Percentiles rank a stretch among this genome's conserved stretches.
Evolutionary conservation across 305 asterid genomes (phyloP).

Genomic region (Salvia sclarea): DNA sequence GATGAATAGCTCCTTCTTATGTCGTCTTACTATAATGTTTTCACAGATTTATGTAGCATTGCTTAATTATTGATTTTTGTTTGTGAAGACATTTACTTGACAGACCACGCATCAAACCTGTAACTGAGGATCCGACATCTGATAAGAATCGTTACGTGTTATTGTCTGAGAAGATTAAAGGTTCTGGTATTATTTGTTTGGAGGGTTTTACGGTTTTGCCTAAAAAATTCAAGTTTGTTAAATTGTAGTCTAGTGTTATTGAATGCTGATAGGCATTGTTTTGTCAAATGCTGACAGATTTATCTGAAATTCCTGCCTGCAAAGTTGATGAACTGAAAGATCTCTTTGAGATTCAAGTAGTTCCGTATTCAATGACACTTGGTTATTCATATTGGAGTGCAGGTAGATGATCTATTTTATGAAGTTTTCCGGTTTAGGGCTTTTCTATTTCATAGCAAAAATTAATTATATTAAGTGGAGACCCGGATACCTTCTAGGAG

Average conservation of each 20-base stretch:
- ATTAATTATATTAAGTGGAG: background rate
- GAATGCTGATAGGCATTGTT: constrained; percentile 2
- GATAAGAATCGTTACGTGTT: constrained; percentile 63
- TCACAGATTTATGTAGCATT: background rate
- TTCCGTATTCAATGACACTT: constrained; percentile 69
- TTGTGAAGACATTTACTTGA: constrained; percentile 68
- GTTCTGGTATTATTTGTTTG: constrained; percentile 43
- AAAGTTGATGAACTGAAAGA: constrained; percentile 70
- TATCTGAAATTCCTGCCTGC: constrained; percentile 64
- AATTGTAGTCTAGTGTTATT: background rate
- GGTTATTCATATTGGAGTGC: constrained; percentile 92
- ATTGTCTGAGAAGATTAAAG: constrained; percentile 68
- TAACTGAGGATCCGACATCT: constrained; percentile 74
- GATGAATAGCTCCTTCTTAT: background rate
- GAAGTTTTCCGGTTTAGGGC: background rate
- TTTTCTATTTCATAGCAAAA: background rate
- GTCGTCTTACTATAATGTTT: background rate
- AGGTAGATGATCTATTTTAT: constrained; percentile 45
- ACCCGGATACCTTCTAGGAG: constrained; percentile 1
- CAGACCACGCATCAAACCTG: constrained; percentile 78
- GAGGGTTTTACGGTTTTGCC: background rate
- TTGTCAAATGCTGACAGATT: constrained; percentile 49
- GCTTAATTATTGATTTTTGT: background rate
- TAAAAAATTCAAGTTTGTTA: background rate
- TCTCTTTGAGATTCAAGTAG: constrained; percentile 68